Conservation (phyloP, 192 early-diverging fungal species). For the Geranomyces variabilis region DNA sequence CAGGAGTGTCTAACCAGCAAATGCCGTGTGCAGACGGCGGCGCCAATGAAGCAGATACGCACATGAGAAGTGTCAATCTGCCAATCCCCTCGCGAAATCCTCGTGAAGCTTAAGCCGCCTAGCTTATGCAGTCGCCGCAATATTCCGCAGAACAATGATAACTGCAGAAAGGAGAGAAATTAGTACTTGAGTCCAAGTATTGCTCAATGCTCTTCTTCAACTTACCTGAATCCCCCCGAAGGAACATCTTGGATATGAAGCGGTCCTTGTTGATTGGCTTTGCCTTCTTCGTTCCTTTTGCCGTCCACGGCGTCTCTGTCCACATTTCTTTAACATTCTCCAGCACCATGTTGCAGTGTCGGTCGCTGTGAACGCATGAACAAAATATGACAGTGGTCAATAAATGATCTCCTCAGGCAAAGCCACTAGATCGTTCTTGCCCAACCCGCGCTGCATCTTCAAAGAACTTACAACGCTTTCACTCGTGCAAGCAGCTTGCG, state of each 20-base stretch:
- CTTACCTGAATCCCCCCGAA: constrained; percentile 91
- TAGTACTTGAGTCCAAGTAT: not conserved
- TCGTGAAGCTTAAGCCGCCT: too few relatives aligned
- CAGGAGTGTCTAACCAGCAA: not conserved
- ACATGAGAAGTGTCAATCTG: not conserved
- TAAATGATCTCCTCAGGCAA: too few relatives aligned
- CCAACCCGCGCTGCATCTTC: too few relatives aligned
- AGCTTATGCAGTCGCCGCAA: constrained; percentile 6
- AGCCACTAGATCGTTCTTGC: too few relatives aligned
- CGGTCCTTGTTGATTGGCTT: constrained; percentile 97
- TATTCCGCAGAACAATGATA: constrained; percentile 41
- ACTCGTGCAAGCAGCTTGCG: constrained; percentile 94
- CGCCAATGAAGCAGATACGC: not conserved
- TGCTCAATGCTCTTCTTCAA: not conserved
- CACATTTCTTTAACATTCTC: constrained; percentile 93
- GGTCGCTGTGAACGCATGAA: constrained; percentile 59
- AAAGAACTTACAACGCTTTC: constrained; percentile 86
- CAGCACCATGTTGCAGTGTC: constrained; percentile 99
- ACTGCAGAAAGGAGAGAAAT: constrained; percentile 27
- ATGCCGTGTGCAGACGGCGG: too few relatives aligned
- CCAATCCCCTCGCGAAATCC: not conserved
- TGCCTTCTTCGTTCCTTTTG: constrained; percentile 91
- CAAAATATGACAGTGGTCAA: too few relatives aligned
- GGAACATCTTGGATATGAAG: constrained; percentile 97
- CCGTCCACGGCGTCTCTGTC: constrained; percentile 80